Conservation (phyloP, 2,329 filamentous ascomycete genomes). For the Neurospora sp. region DNA sequence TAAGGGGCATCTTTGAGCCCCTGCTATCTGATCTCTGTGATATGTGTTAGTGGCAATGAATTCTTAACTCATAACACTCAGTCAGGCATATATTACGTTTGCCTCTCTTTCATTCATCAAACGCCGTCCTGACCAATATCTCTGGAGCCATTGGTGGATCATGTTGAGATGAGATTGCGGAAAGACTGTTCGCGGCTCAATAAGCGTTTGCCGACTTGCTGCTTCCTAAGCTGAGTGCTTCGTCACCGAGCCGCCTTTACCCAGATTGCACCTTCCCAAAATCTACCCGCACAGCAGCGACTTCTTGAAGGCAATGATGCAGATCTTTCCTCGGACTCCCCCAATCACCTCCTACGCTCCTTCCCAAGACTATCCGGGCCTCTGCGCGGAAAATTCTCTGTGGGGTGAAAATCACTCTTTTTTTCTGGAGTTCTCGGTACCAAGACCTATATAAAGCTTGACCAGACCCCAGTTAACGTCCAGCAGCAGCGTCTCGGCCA, state of each 20-base stretch:
- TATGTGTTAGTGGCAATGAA: not conserved
- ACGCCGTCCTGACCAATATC: not conserved
- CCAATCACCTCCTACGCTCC: not conserved
- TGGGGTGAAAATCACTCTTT: not conserved
- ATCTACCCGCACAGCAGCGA: not conserved
- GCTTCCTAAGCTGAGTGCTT: not conserved
- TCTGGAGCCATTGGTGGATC: not conserved
- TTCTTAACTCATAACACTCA: not conserved
- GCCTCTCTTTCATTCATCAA: not conserved
- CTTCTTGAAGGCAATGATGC: not conserved
- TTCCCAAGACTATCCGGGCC: constrained; percentile 8
- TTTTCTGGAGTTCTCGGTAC: not conserved
- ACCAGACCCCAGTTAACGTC: constrained; percentile 1
- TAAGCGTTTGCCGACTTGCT: not conserved
- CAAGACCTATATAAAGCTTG: not conserved
- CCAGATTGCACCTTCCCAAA: constrained; percentile 9
- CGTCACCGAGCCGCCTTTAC: constrained; percentile 13
- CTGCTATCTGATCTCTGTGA: not conserved
- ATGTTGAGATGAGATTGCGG: not conserved
- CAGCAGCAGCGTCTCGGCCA: not conserved
- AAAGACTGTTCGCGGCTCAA: not conserved
- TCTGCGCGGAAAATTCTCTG: constrained; percentile 3
- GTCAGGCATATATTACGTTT: not conserved
- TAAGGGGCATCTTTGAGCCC: not conserved
- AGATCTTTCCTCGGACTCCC: constrained; percentile 1